These are phyloP conservation scores for Cydonia oblonga DNA, from an alignment of 331 rosid species.

Conservation along the genomic window DNA sequence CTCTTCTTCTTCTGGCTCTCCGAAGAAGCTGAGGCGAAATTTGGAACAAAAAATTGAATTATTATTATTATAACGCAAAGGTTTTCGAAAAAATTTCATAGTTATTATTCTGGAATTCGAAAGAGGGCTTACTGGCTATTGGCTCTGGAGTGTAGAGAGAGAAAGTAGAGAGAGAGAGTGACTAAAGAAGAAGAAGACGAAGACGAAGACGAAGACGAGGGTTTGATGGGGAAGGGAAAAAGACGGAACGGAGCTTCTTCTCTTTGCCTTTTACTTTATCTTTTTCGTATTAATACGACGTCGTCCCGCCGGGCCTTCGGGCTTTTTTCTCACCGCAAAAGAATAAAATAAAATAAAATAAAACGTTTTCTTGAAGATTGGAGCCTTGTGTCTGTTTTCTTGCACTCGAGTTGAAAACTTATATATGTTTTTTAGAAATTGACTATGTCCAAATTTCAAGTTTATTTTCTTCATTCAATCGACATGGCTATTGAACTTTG, in stretches of 20 bases:
- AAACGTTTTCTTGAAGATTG: too few relatives aligned
- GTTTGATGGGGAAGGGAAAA: neutral
- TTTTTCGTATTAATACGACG: neutral
- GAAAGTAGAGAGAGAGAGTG: neutral
- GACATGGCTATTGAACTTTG: too few relatives aligned
- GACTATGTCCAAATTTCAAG: too few relatives aligned
- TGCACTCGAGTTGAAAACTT: neutral
- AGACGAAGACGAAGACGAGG: neutral
- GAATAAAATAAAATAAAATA: too few relatives aligned
- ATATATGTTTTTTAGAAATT: too few relatives aligned
- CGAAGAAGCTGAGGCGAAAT: constrained; percentile 28
- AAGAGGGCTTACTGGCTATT: neutral
- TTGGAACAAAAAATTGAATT: constrained; percentile 17
- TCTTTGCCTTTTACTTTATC: too few relatives aligned
- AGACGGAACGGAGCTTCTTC: neutral
- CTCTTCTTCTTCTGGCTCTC: neutral
- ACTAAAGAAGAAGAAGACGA: neutral
- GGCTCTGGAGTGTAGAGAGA: neutral
- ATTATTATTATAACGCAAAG: neutral
- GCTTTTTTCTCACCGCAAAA: too few relatives aligned
- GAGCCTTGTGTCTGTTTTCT: too few relatives aligned
- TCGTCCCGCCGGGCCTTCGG: neutral
- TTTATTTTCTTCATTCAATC: too few relatives aligned
- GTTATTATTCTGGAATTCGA: neutral
- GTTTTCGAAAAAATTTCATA: constrained; percentile 12